Evolutionary conservation across 2,329 filamentous ascomycete species (phyloP), one percentile per base, ranked within the genome.

Genomic region (Knufia petricola): DNA sequence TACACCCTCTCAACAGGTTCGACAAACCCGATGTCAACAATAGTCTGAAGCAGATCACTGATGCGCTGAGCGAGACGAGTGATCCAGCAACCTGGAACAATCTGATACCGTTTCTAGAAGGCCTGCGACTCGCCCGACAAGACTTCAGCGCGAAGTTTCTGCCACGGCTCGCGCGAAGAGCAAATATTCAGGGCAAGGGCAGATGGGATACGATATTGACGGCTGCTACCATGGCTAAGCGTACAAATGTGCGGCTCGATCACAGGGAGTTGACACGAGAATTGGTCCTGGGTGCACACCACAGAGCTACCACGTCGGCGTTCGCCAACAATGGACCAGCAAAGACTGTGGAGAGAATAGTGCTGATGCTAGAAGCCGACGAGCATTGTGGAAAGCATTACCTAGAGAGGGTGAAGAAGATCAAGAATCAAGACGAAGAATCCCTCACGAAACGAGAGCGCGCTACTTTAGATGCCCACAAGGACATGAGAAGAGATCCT

Each of bases 41-140:
- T 26, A 49, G 48, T 19, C 55, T 64, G 19, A 46, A 56, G 13
- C 47, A 60, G 19, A 58, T 65, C 3, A 52, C 69, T 28, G 50
- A 59, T n/a, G 50, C 65, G 24, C 66, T 71, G 60, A 58, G 61
- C 20, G 61, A 61, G 4, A 55, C 56, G n/a, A 57, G 63, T 12
- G 63, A 69, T 48, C 44, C 50, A 17, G 49, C 42, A 36, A 48
- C 48, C 26, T 71, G 65, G 65, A 58, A 62, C 42, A 69, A 70
- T 50, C 55, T 71, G 23, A 48, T 64, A 4, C 63, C 67, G 2
- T 65, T 71, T 50, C 53, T 71, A n/a, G 57, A 59, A 2, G 69
- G 66, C 3, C 50, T 70, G 12, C 55, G 59, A 19, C 59, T 60
- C 39, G 57, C 67, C 3, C 57, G 63, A 19, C 9, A 39, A 13